Base-by-base conservation (phyloP, 345 rosid genomes). In the Noccaea caerulescens region DNA sequence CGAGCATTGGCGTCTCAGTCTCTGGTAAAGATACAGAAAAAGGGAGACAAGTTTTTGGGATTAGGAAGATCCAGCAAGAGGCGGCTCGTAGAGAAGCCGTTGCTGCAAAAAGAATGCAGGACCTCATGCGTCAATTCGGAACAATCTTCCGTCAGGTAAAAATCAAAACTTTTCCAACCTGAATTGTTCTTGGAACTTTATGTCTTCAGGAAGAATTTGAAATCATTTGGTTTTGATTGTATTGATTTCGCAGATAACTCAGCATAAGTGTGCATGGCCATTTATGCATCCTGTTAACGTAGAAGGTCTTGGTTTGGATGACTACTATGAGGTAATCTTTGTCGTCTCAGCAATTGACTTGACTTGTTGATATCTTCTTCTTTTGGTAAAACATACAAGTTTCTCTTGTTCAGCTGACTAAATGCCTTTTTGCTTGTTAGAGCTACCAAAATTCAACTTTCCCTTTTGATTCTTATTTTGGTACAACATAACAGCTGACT, bases 241-340 rank as follows among this genome's bases (percentile, higher is more conserved):
- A 1, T 51, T 59, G 20, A 10, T 44, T 57, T 67, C 68, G 43
- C 86, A 94, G 99, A 76, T 91, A 56, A 89, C 93, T 4, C 93
- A 84, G 83, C 99, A 89, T 81, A 86, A 75, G 81, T 88, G 88
- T 82, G 97, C 95, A 11, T 81, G 85, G 88, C 99, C 97, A 2
- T 94, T 94, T 76, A 78, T 79, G 93, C 82, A 91, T 64, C 96
- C 99, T 50, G 99, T 94, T 37, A 90, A 93, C 78, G 98, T 87
- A 36, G 82, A 83, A 78, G 86, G 91, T 67, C 96, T 89, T 82
- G 91, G 91, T 66, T 80, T 93, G 72, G 66, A 87, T 79, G 98
- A 91, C 79, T 93, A 93, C 80, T 91, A 75, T 64, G 81, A 89
- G 96, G 94, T 84, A 80, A 75, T 1, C 14, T 33, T 67, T 56